Percentiles rank a stretch among this genome's conserved stretches.
These are phyloP conservation scores for Omphalotus olearius DNA, from an alignment of 1,284 basidiomycete species.

Conservation along the genomic window DNA sequence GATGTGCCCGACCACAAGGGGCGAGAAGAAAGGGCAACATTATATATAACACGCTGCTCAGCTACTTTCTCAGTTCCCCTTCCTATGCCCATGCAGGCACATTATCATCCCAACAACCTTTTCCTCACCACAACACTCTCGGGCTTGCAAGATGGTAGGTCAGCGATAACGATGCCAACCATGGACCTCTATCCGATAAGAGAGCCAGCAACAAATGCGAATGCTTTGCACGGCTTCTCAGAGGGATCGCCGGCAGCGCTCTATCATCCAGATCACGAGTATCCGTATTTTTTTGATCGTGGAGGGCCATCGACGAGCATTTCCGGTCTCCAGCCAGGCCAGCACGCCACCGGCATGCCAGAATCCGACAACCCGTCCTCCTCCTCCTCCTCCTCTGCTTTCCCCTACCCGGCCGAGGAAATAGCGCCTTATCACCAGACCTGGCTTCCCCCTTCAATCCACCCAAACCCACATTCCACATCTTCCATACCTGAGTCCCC, in stretches of 20 bases:
- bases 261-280: conserved; percentile 37
- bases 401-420: conserved; percentile 29
- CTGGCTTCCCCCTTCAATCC: conserved; percentile 28
- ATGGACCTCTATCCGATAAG: too few relatives aligned
- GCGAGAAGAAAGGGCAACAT: neutral
- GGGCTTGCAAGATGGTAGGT: too few relatives aligned
- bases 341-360: conserved; percentile 41
- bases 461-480: conserved; percentile 27
- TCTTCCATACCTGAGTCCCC: conserved; percentile 10
- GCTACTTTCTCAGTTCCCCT: neutral
- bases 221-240: conserved; percentile 34
- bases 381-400: conserved; percentile 15
- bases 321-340: conserved; percentile 26
- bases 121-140: neutral
- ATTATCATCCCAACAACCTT: conserved; percentile 6
- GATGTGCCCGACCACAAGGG: neutral
- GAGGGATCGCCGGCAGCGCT: conserved; percentile 37
- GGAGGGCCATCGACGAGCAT: conserved; percentile 31
- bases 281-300: conserved; percentile 36
- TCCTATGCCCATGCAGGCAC: conserved; percentile 4
- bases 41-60: conserved; percentile 8
- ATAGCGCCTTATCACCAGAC: conserved; percentile 29
- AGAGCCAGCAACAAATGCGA: too few relatives aligned
- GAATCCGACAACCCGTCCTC: conserved; percentile 30
- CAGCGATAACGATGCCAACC: too few relatives aligned